phyloP scores from a whole-genome alignment of 371 early-diverging fungal genomes.

The Mortierella sp. region DNA sequence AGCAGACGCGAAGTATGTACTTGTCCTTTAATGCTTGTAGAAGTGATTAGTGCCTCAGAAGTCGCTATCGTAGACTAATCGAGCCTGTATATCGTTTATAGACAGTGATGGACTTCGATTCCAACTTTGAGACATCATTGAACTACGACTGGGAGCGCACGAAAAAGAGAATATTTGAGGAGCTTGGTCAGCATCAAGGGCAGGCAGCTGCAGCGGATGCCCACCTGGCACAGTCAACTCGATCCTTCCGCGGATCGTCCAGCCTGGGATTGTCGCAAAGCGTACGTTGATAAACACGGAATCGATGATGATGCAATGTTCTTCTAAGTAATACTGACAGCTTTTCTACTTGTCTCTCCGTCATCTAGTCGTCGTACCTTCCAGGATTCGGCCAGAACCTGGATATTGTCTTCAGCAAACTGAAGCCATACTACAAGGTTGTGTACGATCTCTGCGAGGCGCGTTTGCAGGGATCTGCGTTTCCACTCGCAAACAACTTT shows the following conservation, averaged over 20 bases:
- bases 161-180: slow-evolving; percentile 76
- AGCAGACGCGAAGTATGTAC: slow-evolving; percentile 60
- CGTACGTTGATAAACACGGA: slow-evolving; percentile 1
- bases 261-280: slow-evolving; percentile 37
- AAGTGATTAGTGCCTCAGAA: background rate
- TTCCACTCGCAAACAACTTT: slow-evolving; percentile 48
- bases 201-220: slow-evolving; percentile 15
- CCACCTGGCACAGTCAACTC: slow-evolving; percentile 4
- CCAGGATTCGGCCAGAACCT: slow-evolving; percentile 41
- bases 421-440: slow-evolving; percentile 49
- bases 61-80: background rate
- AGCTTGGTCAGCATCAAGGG: slow-evolving; percentile 68
- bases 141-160: slow-evolving; percentile 76
- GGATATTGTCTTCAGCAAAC: slow-evolving; percentile 32
- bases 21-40: background rate
- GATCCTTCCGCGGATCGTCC: slow-evolving; percentile 30
- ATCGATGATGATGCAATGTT: background rate
- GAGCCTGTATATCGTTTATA: slow-evolving; percentile 1
- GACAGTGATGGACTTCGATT: slow-evolving; percentile 64
- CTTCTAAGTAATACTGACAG: background rate
- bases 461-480: slow-evolving; percentile 41
- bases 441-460: slow-evolving; percentile 45
- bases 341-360: background rate
- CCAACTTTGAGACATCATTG: slow-evolving; percentile 61
- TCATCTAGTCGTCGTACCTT: slow-evolving; percentile 14